Conservation (phyloP, 768 basidiomycete genomes). For the Sutorius australiensis region DNA sequence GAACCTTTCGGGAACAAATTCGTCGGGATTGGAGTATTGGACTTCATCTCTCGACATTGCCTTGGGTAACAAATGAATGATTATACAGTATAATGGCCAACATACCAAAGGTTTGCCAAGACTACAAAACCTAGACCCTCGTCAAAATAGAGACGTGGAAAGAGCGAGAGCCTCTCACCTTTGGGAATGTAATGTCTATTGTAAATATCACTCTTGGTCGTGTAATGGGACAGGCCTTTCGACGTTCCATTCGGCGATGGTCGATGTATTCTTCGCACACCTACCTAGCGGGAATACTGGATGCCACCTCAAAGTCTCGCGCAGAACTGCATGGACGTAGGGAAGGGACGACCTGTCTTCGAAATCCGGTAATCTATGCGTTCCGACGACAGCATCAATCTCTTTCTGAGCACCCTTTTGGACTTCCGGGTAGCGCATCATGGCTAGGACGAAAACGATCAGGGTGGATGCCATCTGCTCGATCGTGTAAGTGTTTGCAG, state of each 20-base stretch:
- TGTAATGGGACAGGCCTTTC: conserved; percentile 29
- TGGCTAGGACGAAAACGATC: conserved; percentile 30
- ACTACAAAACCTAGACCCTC: conserved; percentile 25
- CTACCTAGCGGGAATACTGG: conserved; percentile 31
- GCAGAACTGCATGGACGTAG: conserved; percentile 32
- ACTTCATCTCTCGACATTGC: conserved; percentile 28
- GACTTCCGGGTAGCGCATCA: conserved; percentile 33
- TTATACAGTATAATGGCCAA: not conserved
- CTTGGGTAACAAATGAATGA: conserved; percentile 17
- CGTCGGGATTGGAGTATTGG: conserved; percentile 24
- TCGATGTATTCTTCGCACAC: not conserved
- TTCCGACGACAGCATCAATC: conserved; percentile 32
- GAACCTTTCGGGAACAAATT: conserved; percentile 31
- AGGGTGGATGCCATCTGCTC: conserved; percentile 33
- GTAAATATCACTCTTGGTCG: conserved; percentile 25
- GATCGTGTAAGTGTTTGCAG: conserved; percentile 1
- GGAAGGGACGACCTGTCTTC: conserved; percentile 28
- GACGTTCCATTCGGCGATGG: not conserved
- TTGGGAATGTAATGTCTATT: conserved; percentile 24
- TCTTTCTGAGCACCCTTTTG: conserved; percentile 34
- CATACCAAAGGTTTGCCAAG: conserved; percentile 31
- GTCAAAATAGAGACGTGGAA: conserved; percentile 8
- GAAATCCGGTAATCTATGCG: conserved; percentile 24
- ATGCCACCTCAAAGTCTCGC: conserved; percentile 35
- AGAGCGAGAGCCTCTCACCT: conserved; percentile 12